Evolutionary conservation across 2,329 filamentous ascomycete species (phyloP).

Genomic region (Sarocladiaceae sp.): DNA sequence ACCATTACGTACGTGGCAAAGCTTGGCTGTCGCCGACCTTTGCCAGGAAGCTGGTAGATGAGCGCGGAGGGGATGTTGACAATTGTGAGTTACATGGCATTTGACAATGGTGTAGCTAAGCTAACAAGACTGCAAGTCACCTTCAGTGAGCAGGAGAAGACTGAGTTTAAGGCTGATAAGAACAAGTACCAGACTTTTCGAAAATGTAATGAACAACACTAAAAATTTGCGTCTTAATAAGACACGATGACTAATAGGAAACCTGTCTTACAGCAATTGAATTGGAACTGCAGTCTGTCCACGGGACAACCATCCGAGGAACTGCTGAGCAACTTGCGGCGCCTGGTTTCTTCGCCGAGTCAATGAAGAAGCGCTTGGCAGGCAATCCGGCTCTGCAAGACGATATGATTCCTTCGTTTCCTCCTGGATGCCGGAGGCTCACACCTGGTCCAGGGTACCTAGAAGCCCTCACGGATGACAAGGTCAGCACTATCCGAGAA

Average conservation of each 20-base stretch:
- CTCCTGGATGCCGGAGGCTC: constrained; percentile 56
- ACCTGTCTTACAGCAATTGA: constrained; percentile 2
- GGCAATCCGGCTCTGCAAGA: constrained; percentile 50
- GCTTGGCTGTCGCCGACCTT: constrained; percentile 60
- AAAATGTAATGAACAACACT: constrained; percentile 26
- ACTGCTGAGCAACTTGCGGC: constrained; percentile 2
- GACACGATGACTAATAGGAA: background rate
- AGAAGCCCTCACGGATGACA: constrained; percentile 54
- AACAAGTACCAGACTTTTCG: constrained; percentile 17
- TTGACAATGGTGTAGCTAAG: background rate
- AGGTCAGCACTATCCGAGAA: constrained; percentile 38
- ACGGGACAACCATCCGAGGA: constrained; percentile 3
- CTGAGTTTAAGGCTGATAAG: constrained; percentile 48
- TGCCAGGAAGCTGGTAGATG: constrained; percentile 4
- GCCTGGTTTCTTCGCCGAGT: constrained; percentile 17
- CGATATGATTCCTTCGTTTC: constrained; percentile 54
- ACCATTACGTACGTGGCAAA: constrained; percentile 58
- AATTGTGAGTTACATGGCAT: background rate
- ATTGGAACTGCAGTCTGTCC: constrained; percentile 6
- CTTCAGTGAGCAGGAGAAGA: constrained; percentile 24
- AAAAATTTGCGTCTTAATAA: background rate
- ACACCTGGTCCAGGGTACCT: constrained; percentile 64
- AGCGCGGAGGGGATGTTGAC: constrained; percentile 5
- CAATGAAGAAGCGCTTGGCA: constrained; percentile 48
- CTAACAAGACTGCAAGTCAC: background rate